These are phyloP conservation scores for Theobroma grandiflorum DNA, from an alignment of 441 rosid species.

Conservation along the genomic window DNA sequence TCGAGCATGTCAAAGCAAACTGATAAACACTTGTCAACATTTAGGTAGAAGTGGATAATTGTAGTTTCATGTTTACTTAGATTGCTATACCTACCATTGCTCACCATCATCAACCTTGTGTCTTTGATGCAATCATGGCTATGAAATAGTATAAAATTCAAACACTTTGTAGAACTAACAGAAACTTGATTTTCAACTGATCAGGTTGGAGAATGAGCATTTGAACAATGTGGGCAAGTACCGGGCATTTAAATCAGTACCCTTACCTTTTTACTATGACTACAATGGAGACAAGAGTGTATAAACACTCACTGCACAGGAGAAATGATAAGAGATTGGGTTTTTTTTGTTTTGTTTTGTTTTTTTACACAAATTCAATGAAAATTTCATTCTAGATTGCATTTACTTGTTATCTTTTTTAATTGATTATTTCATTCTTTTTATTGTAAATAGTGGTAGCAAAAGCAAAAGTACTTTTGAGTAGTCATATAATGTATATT, in stretches of 20 bases:
- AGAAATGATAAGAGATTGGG: neutral
- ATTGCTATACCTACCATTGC: neutral
- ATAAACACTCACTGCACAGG: conserved; percentile 31
- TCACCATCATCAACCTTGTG: no score
- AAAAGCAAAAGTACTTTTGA: neutral
- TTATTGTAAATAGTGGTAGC: neutral
- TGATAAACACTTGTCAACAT: no score
- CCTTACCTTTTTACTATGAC: conserved; percentile 67
- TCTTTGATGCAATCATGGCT: neutral
- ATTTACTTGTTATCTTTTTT: neutral
- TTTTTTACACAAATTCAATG: neutral
- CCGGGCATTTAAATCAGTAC: conserved; percentile 84
- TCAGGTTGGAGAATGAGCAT: conserved; percentile 95
- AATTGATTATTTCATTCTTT: neutral
- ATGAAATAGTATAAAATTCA: neutral
- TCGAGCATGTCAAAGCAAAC: neutral
- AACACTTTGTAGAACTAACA: neutral
- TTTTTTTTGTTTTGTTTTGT: neutral
- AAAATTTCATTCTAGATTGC: neutral
- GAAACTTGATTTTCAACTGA: conserved; percentile 11
- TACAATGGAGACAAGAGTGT: conserved; percentile 40
- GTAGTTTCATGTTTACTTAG: neutral
- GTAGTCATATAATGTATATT: neutral
- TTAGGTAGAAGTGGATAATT: no score
- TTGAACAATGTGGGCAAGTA: conserved; percentile 87